Base-by-base conservation (phyloP, 2,329 filamentous ascomycete genomes). In the Trichoderma guizhouense region DNA sequence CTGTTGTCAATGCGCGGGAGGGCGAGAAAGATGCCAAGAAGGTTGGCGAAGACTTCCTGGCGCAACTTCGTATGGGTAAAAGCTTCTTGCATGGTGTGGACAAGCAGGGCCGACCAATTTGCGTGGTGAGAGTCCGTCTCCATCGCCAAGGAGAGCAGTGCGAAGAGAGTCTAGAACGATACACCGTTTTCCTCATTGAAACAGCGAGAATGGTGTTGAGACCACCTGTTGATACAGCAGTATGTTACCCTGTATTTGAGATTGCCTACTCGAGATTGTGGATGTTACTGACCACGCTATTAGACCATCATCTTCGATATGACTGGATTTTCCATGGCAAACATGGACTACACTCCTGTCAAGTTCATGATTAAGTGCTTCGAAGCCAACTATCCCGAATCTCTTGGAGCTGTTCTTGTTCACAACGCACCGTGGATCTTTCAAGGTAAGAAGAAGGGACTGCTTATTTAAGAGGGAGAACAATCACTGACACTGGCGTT, bases 351-450 rank as follows among this genome's bases (percentile, higher is more conserved):
- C 81, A 89, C 93, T 0, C 95, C 96, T 1, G 93, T 99, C 71
- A 99, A 97, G 79, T 99, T 98, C 83, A 98, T 99, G 92, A 98
- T 99, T 82, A 97, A 97, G 82, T 97, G 95, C 81, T 99, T 99
- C 79, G 96, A 99, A 84, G 96, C 96, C 73, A 98, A 99, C 81
- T 99, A 98, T 77, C 96, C 96, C 0, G 96, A 99, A 81, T 95
- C 90, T 62, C 87, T 99, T 1, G 96, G 95, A 32, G 88, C 92
- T 2, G 93, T 98, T 3, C 88, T 98, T 60, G 93, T 99, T 47
- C 96, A 99, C 85, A 97, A 97, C 81, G 91, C 96, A 0, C 96
- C 96, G 4, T 99, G 96, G 96, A 85, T 99, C 60, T 99, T 99
- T 84, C 95, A 97, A 85, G 92, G 93, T 91, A 82, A 70, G 85